Evolutionary conservation across 2,329 filamentous ascomycete genomes (phyloP).

Genomic region (Ceratocystiopsis sp.): DNA sequence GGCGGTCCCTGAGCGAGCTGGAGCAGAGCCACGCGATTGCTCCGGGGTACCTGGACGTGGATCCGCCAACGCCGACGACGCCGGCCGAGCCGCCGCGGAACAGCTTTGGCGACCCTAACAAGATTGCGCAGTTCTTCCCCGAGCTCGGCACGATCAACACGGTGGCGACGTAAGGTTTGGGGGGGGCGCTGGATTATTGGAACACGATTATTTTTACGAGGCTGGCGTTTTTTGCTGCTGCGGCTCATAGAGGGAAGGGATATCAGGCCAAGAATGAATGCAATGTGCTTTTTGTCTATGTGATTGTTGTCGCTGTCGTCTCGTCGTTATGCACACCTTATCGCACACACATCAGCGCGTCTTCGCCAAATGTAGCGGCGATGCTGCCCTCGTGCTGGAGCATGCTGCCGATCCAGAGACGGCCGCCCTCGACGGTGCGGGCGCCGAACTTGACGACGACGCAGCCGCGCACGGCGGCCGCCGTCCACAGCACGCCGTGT

Average conservation of each 20-base stretch:
- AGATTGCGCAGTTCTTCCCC: constrained; percentile 22
- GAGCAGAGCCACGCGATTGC: constrained; percentile 7
- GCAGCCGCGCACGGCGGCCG: constrained; percentile 63
- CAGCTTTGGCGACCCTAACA: constrained; percentile 21
- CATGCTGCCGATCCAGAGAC: constrained; percentile 64
- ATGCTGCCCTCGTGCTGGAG: constrained; percentile 59
- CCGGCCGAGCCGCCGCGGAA: constrained; percentile 15
- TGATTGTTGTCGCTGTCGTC: too few species aligned
- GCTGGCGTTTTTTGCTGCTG: background rate
- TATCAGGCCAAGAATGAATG: too few species aligned
- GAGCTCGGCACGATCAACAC: constrained; percentile 15
- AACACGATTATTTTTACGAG: background rate
- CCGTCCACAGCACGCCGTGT: constrained; percentile 60
- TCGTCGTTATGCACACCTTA: constrained; percentile 15
- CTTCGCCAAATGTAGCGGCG: constrained; percentile 54
- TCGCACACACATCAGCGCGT: constrained; percentile 60
- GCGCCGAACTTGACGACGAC: constrained; percentile 86
- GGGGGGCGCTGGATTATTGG: background rate
- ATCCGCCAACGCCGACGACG: constrained; percentile 10
- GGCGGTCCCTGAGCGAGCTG: constrained; percentile 16
- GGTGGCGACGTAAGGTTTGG: constrained; percentile 7
- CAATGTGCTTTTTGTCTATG: too few species aligned
- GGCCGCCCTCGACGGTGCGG: constrained; percentile 60
- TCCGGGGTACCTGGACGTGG: background rate
- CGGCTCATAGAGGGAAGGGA: too few species aligned